Conservation (phyloP, 1,284 basidiomycete genomes). For the Inonotus hispidus region DNA sequence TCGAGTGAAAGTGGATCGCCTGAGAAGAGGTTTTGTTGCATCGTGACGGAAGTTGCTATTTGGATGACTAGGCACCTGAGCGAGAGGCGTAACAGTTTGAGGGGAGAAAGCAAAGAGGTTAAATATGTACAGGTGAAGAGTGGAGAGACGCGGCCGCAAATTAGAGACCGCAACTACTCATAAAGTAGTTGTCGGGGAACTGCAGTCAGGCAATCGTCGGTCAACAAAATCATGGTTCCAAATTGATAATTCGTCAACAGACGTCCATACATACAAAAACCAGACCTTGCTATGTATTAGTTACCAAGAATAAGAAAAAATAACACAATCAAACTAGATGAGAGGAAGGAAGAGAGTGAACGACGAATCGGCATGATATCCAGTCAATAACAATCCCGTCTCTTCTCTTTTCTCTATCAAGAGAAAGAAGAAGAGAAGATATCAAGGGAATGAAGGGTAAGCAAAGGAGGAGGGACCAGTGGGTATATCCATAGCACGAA, state of each 20-base stretch:
- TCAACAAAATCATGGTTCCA: too few species aligned
- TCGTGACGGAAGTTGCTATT: constrained; percentile 24
- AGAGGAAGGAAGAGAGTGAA: background rate
- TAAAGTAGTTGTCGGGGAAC: background rate
- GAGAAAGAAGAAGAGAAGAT: background rate
- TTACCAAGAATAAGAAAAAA: background rate
- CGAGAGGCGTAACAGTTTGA: too few species aligned
- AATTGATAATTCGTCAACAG: too few species aligned
- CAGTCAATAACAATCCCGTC: too few species aligned
- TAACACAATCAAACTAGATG: background rate
- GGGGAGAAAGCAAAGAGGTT: background rate
- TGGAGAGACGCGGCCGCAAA: background rate
- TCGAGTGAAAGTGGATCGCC: constrained; percentile 81
- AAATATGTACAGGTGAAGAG: background rate
- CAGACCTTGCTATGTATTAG: background rate
- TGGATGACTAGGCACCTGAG: too few species aligned
- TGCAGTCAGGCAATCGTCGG: too few species aligned
- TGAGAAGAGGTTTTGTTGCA: constrained; percentile 69
- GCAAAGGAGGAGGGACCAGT: background rate
- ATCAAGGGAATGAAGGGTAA: background rate
- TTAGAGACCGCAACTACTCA: too few species aligned
- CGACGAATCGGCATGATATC: background rate
- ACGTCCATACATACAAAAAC: background rate
- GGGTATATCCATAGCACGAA: background rate
- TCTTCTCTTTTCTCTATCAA: too few species aligned